phyloP scores from a whole-genome alignment of 352 stramenopile species.

The Phytophthora boehmeriae region DNA sequence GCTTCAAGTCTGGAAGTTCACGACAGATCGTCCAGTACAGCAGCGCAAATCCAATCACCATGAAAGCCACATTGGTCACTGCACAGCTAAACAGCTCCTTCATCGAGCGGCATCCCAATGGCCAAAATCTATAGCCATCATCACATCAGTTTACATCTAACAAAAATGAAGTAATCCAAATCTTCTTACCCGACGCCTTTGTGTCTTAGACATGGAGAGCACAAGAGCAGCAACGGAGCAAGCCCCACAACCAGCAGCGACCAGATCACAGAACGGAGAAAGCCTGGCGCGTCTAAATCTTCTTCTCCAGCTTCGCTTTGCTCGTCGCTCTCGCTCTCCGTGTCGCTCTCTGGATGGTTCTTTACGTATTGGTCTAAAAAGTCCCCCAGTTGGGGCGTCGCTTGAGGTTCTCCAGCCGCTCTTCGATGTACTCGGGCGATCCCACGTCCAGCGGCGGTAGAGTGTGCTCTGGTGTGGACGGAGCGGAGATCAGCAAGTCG shows the following conservation, averaged over 20 bases:
- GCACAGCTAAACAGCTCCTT: slow-evolving; percentile 50
- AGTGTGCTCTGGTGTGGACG: slow-evolving; percentile 19
- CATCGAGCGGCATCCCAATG: slow-evolving; percentile 64
- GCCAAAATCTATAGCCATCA: slow-evolving; percentile 68
- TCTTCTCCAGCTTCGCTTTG: neutral
- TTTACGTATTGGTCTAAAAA: slow-evolving; percentile 82
- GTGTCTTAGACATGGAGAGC: slow-evolving; percentile 57
- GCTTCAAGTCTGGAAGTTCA: slow-evolving; percentile 56
- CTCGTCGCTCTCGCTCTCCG: slow-evolving; percentile 28
- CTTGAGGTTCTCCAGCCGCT: slow-evolving; percentile 89
- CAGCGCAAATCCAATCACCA: slow-evolving; percentile 48
- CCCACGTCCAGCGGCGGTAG: slow-evolving; percentile 66
- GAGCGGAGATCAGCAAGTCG: neutral
- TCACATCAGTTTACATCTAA: neutral
- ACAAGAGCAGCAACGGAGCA: slow-evolving; percentile 65
- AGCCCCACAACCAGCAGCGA: slow-evolving; percentile 55
- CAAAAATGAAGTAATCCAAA: slow-evolving; percentile 1
- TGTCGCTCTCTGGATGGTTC: slow-evolving; percentile 49
- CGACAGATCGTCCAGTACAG: slow-evolving; percentile 70
- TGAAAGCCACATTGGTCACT: slow-evolving; percentile 52
- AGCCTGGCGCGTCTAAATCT: slow-evolving; percentile 24
- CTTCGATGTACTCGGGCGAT: slow-evolving; percentile 84
- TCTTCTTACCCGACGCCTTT: slow-evolving; percentile 53
- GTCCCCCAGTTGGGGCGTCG: slow-evolving; percentile 59
- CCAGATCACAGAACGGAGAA: slow-evolving; percentile 59